Evolutionary conservation across 768 basidiomycete species (phyloP).

Genomic region (Mycena sanguinolenta): DNA sequence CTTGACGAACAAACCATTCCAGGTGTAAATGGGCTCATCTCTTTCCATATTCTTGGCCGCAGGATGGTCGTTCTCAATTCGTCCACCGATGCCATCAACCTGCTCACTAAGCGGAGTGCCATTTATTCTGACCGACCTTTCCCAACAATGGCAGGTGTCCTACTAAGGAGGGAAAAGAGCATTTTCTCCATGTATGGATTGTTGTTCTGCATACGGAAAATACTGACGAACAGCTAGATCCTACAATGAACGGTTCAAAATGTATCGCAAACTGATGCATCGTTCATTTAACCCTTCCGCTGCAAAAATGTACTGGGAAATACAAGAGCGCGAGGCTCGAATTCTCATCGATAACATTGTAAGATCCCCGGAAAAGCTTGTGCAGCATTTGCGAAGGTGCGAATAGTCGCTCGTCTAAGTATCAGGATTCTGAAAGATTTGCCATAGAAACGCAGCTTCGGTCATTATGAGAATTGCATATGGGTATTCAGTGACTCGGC

Average conservation of each 20-base stretch:
- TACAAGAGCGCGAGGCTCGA: slow-evolving; percentile 28
- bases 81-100: slow-evolving; percentile 37
- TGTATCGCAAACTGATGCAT: slow-evolving; percentile 36
- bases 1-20: neutral
- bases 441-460: slow-evolving; percentile 34
- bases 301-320: slow-evolving; percentile 27
- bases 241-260: slow-evolving; percentile 36
- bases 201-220: neutral
- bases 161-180: slow-evolving; percentile 35
- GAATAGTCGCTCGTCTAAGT: no score
- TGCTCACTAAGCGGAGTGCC: slow-evolving; percentile 54
- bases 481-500: slow-evolving; percentile 32
- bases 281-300: slow-evolving; percentile 33
- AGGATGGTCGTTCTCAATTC: slow-evolving; percentile 54
- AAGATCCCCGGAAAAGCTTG: slow-evolving; percentile 24
- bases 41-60: slow-evolving; percentile 51
- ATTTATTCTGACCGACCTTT: slow-evolving; percentile 56
- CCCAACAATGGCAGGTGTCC: slow-evolving; percentile 13
- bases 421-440: no score
- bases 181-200: slow-evolving; percentile 37
- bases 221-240: slow-evolving; percentile 16
- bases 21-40: slow-evolving; percentile 26
- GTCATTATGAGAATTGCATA: slow-evolving; percentile 38
- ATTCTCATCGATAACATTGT: slow-evolving; percentile 33
- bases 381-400: slow-evolving; percentile 33